Evolutionary conservation across 345 rosid species (phyloP), one percentile per base, ranked within the genome.

Genomic region (Euphorbia pulcherrima): DNA sequence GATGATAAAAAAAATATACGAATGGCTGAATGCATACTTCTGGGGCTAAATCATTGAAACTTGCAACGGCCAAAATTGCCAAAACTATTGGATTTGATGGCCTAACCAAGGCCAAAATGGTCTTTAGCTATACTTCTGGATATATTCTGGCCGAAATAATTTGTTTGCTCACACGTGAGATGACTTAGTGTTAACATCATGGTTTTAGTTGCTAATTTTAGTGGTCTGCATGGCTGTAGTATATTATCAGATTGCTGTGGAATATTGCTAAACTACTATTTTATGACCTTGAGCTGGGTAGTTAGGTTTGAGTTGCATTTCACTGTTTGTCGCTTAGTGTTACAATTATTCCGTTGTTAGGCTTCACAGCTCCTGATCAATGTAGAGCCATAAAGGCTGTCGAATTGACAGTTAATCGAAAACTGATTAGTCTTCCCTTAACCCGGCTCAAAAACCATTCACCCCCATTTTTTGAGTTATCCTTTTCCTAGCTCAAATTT

Each of bases 151-250:
- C n/a, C n/a, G n/a, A n/a, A n/a, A n/a, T n/a, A 10, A 56, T 12
- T 68, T 68, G 70, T 44, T 17, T 24, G 29, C 40, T 57, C 55
- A 56, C 40, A 23, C 21, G 8, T 51, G 27, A 68, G 41, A 44
- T 35, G 30, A n/a, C n/a, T n/a, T n/a, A n/a, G 0, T 13, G 11
- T 35, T 20, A 8, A 51, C 40, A 14, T 21, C 9, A 10, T 7
- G 8, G 7, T 64, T 54, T 33, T 29, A 10, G 12, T 30, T 26
- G 29, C 41, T 29, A 23, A 18, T 62, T 44, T 47, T 20, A 17
- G n/a, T 63, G 17, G 44, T 23, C 27, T 44, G 54, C 17, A 16
- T 24, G 46, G 24, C 46, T 5, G 33, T n/a, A n/a, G n/a, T 21
- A 11, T 41, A 50, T 4, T 20, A 63, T 16, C 6, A 63, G 46